A percentile compares a stretch with the other conserved stretches of the same genome.
These are phyloP conservation scores for Trichoderma endophyticum DNA, from an alignment of 2,329 filamentous ascomycete genomes.

Conservation along the genomic window DNA sequence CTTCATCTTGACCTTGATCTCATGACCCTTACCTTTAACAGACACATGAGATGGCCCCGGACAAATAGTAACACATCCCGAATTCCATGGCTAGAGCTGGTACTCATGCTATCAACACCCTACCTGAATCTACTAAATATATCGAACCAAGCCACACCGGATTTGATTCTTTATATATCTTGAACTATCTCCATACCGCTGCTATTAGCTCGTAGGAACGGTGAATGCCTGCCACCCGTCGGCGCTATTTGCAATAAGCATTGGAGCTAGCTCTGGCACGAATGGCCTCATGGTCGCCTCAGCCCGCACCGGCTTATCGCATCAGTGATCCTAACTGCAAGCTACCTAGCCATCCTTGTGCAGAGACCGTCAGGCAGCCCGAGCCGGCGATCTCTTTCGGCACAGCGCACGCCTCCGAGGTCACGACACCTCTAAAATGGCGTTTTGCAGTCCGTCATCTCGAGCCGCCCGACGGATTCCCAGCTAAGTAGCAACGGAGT, in stretches of 20 bases:
- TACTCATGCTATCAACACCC: background rate
- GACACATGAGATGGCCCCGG: background rate
- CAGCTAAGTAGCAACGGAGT: background rate
- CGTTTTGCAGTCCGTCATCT: background rate
- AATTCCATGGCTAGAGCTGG: background rate
- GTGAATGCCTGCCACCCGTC: background rate
- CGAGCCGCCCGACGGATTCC: background rate
- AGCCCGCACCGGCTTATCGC: slow-evolving; percentile 12
- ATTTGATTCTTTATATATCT: background rate
- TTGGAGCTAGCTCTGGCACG: background rate
- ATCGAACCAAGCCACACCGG: background rate
- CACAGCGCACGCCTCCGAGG: background rate
- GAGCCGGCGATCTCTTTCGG: slow-evolving; percentile 4
- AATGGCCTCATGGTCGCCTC: background rate
- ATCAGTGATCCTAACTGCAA: slow-evolving; percentile 7
- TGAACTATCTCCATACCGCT: background rate
- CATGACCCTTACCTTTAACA: background rate
- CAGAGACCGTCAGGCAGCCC: background rate
- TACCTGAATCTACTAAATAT: background rate
- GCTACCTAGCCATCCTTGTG: background rate
- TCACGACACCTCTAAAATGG: slow-evolving; percentile 7
- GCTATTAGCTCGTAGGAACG: background rate
- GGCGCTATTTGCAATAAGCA: background rate
- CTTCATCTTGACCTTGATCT: background rate
- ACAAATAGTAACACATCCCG: background rate